phyloP scores from a whole-genome alignment of 2,329 filamentous ascomycete species.

The Trichoderma afroharzianum region DNA sequence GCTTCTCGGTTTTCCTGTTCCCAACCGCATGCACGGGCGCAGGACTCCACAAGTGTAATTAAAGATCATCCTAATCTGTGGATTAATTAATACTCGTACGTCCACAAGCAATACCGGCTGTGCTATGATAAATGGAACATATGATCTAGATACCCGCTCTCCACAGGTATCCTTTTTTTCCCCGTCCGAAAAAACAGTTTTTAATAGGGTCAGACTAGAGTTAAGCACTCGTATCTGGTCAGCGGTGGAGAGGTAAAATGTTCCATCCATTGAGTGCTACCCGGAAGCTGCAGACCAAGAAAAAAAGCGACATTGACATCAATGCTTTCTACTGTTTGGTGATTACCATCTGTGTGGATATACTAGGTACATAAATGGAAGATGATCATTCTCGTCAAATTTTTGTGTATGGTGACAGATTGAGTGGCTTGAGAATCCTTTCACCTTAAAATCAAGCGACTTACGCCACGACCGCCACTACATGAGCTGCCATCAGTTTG shows the following conservation, averaged over 20 bases:
- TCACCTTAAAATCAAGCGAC: neutral
- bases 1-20: neutral
- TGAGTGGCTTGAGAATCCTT: neutral
- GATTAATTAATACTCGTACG: neutral
- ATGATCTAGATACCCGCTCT: neutral
- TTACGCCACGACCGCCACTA: slow-evolving; percentile 8
- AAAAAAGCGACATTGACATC: neutral
- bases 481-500: neutral
- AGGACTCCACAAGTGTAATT: neutral
- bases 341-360: neutral
- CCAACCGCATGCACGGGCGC: neutral
- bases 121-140: neutral
- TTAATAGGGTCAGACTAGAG: neutral
- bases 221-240: neutral
- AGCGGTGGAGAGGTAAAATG: neutral
- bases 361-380: neutral
- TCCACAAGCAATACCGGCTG: neutral
- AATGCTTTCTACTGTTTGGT: neutral
- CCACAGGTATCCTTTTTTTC: neutral
- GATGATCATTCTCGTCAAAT: neutral
- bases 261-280: neutral
- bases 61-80: neutral
- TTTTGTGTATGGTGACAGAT: neutral
- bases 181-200: neutral
- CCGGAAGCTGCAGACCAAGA: neutral